phyloP scores from a whole-genome alignment of 192 early-diverging fungal species.

The Coemansia sp. region DNA sequence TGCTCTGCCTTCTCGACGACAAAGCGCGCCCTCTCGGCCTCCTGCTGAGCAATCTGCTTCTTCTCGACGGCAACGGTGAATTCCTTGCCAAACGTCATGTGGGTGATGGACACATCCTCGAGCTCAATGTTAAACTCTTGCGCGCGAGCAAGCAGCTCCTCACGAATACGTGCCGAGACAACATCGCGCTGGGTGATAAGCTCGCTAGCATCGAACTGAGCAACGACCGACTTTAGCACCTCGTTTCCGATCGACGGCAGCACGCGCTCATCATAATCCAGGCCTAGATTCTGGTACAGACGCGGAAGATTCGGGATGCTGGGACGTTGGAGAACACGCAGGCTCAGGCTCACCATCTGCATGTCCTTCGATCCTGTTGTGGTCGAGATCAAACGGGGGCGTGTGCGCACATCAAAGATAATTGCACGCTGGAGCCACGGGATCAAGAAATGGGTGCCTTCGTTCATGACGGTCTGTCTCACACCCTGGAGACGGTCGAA shows the following conservation, averaged over 20 bases:
- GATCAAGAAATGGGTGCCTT: slow-evolving; percentile 96
- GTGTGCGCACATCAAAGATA: slow-evolving; percentile 88
- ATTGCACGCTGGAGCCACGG: slow-evolving; percentile 96
- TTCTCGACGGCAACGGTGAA: slow-evolving; percentile 98
- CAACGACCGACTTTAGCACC: slow-evolving; percentile 96
- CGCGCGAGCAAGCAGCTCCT: slow-evolving; percentile 90
- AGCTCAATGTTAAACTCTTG: slow-evolving; percentile 93
- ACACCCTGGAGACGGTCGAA: slow-evolving; percentile 96
- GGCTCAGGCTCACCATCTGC: slow-evolving; percentile 95
- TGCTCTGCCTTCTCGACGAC: slow-evolving; percentile 98
- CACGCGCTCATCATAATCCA: slow-evolving; percentile 97
- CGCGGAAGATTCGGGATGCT: slow-evolving; percentile 68
- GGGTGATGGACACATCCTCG: slow-evolving; percentile 98
- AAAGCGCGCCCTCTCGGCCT: slow-evolving; percentile 98
- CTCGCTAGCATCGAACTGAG: slow-evolving; percentile 97
- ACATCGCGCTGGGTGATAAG: slow-evolving; percentile 98
- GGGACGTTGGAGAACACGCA: slow-evolving; percentile 90
- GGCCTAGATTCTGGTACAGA: slow-evolving; percentile 88
- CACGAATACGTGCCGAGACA: slow-evolving; percentile 87
- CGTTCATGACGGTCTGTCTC: slow-evolving; percentile 70
- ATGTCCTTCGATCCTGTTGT: slow-evolving; percentile 99
- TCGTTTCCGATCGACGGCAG: slow-evolving; percentile 99
- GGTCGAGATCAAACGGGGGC: slow-evolving; percentile 96
- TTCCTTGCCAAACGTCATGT: slow-evolving; percentile 98
- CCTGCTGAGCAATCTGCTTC: slow-evolving; percentile 99